These are phyloP conservation scores for Monilinia polystroma DNA, from an alignment of 2,329 filamentous ascomycete species.

Conservation along the genomic window DNA sequence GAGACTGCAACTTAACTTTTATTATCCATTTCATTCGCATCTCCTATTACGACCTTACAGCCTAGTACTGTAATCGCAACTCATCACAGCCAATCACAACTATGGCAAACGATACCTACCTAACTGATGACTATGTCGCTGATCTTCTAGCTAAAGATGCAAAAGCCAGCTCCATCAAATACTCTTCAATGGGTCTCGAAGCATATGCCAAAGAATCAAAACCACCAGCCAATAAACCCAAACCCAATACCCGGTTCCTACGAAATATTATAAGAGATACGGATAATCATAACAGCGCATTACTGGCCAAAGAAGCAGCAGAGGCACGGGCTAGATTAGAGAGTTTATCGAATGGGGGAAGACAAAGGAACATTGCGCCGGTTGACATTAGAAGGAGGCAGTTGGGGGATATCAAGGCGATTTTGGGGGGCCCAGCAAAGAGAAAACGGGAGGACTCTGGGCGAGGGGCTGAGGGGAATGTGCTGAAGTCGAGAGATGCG, in stretches of 20 bases:
- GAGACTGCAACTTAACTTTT: not conserved
- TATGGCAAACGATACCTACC: slow-evolving; percentile 32
- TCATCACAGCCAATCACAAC: not conserved
- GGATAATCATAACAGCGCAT: slow-evolving; percentile 81
- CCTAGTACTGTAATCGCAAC: not conserved
- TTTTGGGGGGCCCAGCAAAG: slow-evolving; percentile 45
- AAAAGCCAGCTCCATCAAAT: slow-evolving; percentile 67
- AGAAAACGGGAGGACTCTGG: slow-evolving; percentile 29
- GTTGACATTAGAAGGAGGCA: slow-evolving; percentile 57
- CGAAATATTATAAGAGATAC: slow-evolving; percentile 86
- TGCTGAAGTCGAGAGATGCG: slow-evolving; percentile 8
- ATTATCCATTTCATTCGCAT: not conserved
- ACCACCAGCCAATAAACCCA: slow-evolving; percentile 64
- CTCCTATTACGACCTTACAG: not conserved
- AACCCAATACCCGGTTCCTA: slow-evolving; percentile 89
- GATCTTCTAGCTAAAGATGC: slow-evolving; percentile 79
- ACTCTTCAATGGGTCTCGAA: slow-evolving; percentile 71
- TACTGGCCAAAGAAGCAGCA: slow-evolving; percentile 79
- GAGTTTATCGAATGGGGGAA: slow-evolving; percentile 50
- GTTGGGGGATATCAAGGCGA: slow-evolving; percentile 60
- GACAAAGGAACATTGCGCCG: slow-evolving; percentile 47
- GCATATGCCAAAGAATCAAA: slow-evolving; percentile 55
- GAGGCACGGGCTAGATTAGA: slow-evolving; percentile 73
- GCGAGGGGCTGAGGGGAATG: slow-evolving; percentile 13
- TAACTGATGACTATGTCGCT: slow-evolving; percentile 78